phyloP scores from a whole-genome alignment of 129 eudicot species.

The Deinandra increscens region DNA sequence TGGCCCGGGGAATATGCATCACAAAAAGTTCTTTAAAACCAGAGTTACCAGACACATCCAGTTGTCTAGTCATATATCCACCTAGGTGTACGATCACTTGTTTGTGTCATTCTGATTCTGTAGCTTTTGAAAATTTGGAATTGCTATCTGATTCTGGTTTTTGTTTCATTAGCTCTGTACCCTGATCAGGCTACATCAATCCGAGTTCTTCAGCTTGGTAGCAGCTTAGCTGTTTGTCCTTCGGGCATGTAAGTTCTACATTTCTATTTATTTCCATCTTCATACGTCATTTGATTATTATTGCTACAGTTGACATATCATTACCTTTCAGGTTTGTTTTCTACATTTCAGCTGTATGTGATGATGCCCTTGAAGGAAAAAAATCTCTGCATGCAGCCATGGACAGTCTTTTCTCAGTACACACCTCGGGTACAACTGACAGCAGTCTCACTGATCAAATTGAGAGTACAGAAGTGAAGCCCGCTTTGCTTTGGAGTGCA shows the following conservation, averaged over 20 bases:
- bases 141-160: slow-evolving; percentile 23
- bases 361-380: slow-evolving; percentile 61
- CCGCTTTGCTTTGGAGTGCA: slow-evolving; percentile 76
- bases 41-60: slow-evolving; percentile 57
- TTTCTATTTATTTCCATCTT: not conserved
- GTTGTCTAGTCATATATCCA: slow-evolving; percentile 75
- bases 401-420: slow-evolving; percentile 45
- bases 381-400: slow-evolving; percentile 57
- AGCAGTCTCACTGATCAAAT: slow-evolving; percentile 25
- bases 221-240: slow-evolving; percentile 81
- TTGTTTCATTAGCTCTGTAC: slow-evolving; percentile 55
- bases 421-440: slow-evolving; percentile 35
- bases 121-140: not conserved
- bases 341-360: slow-evolving; percentile 73
- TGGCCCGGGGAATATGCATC: slow-evolving; percentile 89
- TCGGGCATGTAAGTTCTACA: slow-evolving; percentile 61
- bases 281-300: slow-evolving; percentile 10
- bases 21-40: slow-evolving; percentile 55
- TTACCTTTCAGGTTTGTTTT: slow-evolving; percentile 64
- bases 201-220: slow-evolving; percentile 74
- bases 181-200: slow-evolving; percentile 75
- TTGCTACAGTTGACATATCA: not conserved
- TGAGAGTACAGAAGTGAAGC: slow-evolving; percentile 42
- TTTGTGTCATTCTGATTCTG: not conserved
- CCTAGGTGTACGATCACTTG: slow-evolving; percentile 71